Conservation (phyloP, 305 asterid species). For the Rubia peregrina region DNA sequence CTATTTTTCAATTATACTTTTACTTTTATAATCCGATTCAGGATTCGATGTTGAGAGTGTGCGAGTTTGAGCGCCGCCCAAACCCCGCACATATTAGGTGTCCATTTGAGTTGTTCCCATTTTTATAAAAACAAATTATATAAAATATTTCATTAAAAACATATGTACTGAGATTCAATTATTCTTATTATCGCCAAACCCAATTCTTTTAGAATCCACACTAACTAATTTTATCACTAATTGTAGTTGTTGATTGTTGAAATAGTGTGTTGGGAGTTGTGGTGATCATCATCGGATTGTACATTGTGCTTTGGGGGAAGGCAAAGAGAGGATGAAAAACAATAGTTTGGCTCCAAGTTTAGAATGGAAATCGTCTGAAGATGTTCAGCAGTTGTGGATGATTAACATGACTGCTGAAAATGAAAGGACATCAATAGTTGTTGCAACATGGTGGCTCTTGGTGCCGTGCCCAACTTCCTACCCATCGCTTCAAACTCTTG, state of each 20-base stretch:
- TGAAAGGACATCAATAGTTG: background rate
- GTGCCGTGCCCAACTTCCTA: constrained; percentile 16
- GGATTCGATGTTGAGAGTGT: no score
- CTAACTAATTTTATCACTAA: background rate
- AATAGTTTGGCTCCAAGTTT: constrained; percentile 15
- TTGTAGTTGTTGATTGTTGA: background rate
- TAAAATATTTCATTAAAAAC: no score
- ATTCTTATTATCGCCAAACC: no score
- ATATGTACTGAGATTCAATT: no score
- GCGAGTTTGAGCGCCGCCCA: no score
- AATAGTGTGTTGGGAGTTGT: constrained; percentile 49
- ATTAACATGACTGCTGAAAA: no score
- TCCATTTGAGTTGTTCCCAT: no score
- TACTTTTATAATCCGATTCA: no score
- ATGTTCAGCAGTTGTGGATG: background rate
- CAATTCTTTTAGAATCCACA: no score
- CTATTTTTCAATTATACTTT: no score
- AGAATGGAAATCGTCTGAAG: background rate
- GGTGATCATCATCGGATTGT: constrained; percentile 43
- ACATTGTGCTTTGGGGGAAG: constrained; percentile 65
- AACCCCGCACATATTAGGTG: no score
- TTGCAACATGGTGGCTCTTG: background rate
- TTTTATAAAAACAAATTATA: no score
- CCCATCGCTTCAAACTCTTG: background rate
- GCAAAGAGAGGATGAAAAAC: constrained; percentile 30